Conservation (phyloP, 2,329 filamentous ascomycete genomes). For the Gaeumannomyces tritici region DNA sequence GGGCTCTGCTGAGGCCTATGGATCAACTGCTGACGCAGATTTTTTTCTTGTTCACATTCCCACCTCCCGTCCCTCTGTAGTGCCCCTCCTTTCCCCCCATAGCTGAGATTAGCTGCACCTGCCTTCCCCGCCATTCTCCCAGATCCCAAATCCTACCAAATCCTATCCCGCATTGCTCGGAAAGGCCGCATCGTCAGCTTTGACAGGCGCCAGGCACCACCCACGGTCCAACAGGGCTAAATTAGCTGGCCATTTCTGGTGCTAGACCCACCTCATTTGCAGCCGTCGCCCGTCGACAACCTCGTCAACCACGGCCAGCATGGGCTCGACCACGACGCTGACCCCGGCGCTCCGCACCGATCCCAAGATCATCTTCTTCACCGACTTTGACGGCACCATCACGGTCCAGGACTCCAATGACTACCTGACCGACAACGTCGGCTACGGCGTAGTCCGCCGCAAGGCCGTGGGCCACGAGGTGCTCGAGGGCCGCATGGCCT, state of each 20-base stretch:
- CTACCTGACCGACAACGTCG: constrained; percentile 81
- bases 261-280: not conserved
- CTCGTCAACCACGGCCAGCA: not conserved
- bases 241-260: not conserved
- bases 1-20: too few species aligned
- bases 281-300: too few species aligned
- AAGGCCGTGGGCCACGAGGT: constrained; percentile 67
- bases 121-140: not conserved
- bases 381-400: constrained; percentile 96
- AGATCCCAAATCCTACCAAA: not conserved
- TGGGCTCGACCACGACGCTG: constrained; percentile 9
- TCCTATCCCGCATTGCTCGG: not conserved
- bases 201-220: too few species aligned
- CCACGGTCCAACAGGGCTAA: not conserved
- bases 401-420: constrained; percentile 62
- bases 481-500: constrained; percentile 59
- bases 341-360: constrained; percentile 51
- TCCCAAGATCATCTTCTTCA: constrained; percentile 95
- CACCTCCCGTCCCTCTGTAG: not conserved
- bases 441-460: constrained; percentile 66
- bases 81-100: not conserved
- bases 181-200: not conserved
- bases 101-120: not conserved
- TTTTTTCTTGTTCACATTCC: too few species aligned
- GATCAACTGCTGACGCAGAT: not conserved